A percentile compares a stretch with the other conserved stretches of the same genome.
Evolutionary conservation across 495 filamentous ascomycete genomes (phyloP).

Genomic region (Daldinia concentrica): DNA sequence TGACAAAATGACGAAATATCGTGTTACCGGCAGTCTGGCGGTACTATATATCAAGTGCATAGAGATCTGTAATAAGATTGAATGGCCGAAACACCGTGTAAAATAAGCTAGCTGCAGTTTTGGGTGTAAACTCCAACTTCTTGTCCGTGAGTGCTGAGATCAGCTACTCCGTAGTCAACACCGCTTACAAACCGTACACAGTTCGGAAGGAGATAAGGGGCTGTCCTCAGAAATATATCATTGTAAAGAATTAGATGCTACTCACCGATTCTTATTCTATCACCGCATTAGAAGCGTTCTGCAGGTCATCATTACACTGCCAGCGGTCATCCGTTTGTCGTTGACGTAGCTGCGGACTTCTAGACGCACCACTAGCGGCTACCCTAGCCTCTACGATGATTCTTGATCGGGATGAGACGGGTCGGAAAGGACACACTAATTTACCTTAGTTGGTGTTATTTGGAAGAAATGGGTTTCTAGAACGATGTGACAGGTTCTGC

Average conservation of each 20-base stretch:
- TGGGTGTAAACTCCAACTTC: not conserved
- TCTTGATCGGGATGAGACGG: not conserved
- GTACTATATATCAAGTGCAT: not conserved
- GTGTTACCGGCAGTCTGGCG: constrained; percentile 21
- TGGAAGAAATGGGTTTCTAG: not conserved
- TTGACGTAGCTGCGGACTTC: not conserved
- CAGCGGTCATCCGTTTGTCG: constrained; percentile 5
- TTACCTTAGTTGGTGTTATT: not conserved
- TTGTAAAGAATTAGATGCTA: not conserved
- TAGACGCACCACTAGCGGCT: not conserved
- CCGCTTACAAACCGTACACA: not conserved
- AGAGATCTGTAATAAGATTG: constrained; percentile 23
- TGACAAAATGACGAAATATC: constrained; percentile 11
- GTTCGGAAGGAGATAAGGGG: not conserved
- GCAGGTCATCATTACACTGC: not conserved
- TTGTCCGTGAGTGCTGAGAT: constrained; percentile 21
- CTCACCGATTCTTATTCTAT: constrained; percentile 1
- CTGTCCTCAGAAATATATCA: not conserved
- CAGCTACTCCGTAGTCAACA: constrained; percentile 15
- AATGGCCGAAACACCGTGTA: not conserved
- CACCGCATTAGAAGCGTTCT: not conserved
- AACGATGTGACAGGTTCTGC: not conserved
- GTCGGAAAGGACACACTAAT: constrained; percentile 1
- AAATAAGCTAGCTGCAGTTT: not conserved
- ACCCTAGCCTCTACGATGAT: not conserved